phyloP scores from a whole-genome alignment of 495 filamentous ascomycete genomes.

The Rhizodiscina lignyota region DNA sequence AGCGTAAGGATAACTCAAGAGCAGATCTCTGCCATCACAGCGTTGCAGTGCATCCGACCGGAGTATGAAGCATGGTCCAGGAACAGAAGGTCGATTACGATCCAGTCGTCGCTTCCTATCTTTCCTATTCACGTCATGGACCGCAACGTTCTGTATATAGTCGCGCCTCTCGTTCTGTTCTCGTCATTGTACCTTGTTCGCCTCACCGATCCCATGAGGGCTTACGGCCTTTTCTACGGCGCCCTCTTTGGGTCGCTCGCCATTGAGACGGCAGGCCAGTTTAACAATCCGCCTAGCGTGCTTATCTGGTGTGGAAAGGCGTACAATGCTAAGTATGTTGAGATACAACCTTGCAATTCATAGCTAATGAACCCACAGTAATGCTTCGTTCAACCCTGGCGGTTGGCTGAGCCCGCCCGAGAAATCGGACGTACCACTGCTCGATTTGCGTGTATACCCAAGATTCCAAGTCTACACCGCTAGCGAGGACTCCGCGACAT shows the following conservation, averaged over 20 bases:
- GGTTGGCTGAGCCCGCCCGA: constrained; percentile 35
- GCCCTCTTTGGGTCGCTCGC: neutral
- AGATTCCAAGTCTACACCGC: constrained; percentile 43
- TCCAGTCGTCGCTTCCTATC: too few species aligned
- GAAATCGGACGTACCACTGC: constrained; percentile 23
- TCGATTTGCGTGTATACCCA: constrained; percentile 41
- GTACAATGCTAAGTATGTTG: constrained; percentile 8
- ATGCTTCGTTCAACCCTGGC: constrained; percentile 36
- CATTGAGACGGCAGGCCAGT: neutral
- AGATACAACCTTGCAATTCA: neutral
- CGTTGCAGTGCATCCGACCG: too few species aligned
- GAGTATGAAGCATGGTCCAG: too few species aligned
- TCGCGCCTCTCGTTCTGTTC: too few species aligned
- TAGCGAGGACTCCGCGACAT: constrained; percentile 35
- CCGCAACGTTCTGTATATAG: too few species aligned
- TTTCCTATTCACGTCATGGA: too few species aligned
- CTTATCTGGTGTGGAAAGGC: constrained; percentile 17
- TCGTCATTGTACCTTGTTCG: too few species aligned
- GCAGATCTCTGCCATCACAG: too few species aligned
- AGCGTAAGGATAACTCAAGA: too few species aligned
- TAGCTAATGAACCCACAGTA: neutral
- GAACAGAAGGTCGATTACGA: too few species aligned
- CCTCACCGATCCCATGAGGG: too few species aligned
- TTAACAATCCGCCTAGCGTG: constrained; percentile 14
- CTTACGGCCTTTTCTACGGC: too few species aligned